Conservation (phyloP, 257 asterid genomes). For the Jasminum sambac region DNA sequence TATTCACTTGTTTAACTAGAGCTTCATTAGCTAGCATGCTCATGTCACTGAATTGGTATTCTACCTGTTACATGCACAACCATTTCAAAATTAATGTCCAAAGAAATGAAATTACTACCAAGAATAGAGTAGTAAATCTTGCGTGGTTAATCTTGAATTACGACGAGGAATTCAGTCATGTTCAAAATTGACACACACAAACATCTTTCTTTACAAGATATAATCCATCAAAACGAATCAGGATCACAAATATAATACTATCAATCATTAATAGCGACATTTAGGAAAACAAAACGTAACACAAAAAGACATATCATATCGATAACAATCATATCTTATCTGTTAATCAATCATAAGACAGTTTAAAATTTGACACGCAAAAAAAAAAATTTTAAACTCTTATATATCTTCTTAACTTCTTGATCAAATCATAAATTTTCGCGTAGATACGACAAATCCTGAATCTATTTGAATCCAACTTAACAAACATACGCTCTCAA, state of each 20-base stretch:
- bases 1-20: conserved; percentile 67
- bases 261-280: background rate
- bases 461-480: background rate
- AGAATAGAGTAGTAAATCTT: too few species aligned
- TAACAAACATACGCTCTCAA: background rate
- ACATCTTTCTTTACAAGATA: too few species aligned
- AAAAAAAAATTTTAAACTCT: too few species aligned
- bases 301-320: background rate
- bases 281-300: background rate
- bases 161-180: too few species aligned
- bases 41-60: conserved; percentile 92
- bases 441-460: too few species aligned
- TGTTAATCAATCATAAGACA: background rate
- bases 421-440: too few species aligned
- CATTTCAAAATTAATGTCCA: background rate
- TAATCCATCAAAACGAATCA: too few species aligned
- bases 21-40: conserved; percentile 93
- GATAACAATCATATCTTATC: background rate
- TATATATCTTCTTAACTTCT: too few species aligned
- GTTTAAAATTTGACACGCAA: background rate
- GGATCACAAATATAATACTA: too few species aligned
- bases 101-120: too few species aligned
- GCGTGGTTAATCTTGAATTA: too few species aligned
- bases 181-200: too few species aligned
- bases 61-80: conserved; percentile 51